Evolutionary conservation across 345 rosid species (phyloP), one percentile per base, ranked within the genome.

Genomic region (Salix viminalis): DNA sequence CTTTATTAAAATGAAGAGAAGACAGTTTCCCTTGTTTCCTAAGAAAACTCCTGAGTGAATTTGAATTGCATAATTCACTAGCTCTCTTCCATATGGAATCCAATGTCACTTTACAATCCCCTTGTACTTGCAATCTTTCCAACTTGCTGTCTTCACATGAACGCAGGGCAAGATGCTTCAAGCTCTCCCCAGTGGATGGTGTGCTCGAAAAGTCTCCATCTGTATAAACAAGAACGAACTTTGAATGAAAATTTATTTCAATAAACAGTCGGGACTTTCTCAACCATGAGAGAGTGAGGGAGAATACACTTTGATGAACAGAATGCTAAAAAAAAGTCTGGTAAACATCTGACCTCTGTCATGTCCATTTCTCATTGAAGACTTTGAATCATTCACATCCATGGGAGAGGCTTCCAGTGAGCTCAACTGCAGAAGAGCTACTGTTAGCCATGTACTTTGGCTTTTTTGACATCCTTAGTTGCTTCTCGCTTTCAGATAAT

Each of bases 371-470:
- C 83, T 79, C 65, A 82, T 67, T 86, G 85, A 85, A 64, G 73
- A 76, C 77, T 79, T 90, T n/a, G 84, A 66, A 69, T 86, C 84
- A 74, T 79, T 88, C 34, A 79, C 73, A 58, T 90, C 87, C 9
- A 73, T 36, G 39, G 87, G 81, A 81, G 87, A 83, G 70, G 87
- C 67, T 75, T 92, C 97, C 10, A 80, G 71, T 24, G 90, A 84
- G 80, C 94, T 91, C 75, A 96, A 86, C 79, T 93, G 98, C 77
- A 96, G 81, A 82, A 96, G 91, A 60, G 98, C 97, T 37, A 89
- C 99, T 67, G 97, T 93, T 39, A 96, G 98, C 99, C 98, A 96
- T 3, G 97, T 96, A 75, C 94, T 89, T 83, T 93, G 99, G 80
- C n/a, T 87, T 91, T 81, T 90, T 96, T n/a, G 96, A 87, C 80